These are phyloP conservation scores for Curvularia spicifera DNA, from an alignment of 2,329 filamentous ascomycete species.

Conservation along the genomic window DNA sequence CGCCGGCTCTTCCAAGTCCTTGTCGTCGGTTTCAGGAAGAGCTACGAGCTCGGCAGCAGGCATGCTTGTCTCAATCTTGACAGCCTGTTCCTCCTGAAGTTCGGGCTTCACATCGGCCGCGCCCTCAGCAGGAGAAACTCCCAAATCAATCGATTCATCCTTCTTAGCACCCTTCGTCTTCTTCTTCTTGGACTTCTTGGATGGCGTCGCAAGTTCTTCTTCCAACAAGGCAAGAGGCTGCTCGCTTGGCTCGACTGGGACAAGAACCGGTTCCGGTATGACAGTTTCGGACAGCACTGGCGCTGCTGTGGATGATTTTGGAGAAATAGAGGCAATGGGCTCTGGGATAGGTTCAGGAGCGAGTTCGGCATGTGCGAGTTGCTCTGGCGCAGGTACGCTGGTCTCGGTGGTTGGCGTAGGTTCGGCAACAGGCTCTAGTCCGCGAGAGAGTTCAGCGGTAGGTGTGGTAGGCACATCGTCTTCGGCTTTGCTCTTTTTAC, in stretches of 20 bases:
- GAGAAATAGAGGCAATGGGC: neutral
- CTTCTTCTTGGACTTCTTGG: conserved; percentile 55
- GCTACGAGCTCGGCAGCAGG: conserved; percentile 7
- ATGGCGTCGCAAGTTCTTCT: conserved; percentile 30
- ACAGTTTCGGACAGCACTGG: neutral
- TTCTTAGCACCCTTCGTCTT: conserved; percentile 41
- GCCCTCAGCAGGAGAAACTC: conserved; percentile 1
- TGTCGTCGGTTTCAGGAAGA: conserved; percentile 7
- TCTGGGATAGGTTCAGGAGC: neutral
- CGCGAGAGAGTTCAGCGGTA: conserved; percentile 4
- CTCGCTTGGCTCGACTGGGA: conserved; percentile 5
- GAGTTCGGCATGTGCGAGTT: neutral
- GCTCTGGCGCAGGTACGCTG: neutral
- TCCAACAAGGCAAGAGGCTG: conserved; percentile 11
- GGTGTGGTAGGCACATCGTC: conserved; percentile 8
- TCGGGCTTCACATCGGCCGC: conserved; percentile 1
- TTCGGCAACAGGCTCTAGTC: neutral
- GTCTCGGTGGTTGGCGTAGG: neutral
- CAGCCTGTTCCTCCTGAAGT: neutral
- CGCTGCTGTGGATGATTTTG: neutral
- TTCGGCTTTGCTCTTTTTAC: conserved; percentile 18
- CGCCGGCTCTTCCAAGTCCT: neutral
- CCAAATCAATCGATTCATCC: conserved; percentile 15
- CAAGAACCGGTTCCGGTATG: neutral
- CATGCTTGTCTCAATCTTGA: neutral